phyloP scores from a whole-genome alignment of 2,329 filamentous ascomycete species.

The Ciborinia camelliae region DNA sequence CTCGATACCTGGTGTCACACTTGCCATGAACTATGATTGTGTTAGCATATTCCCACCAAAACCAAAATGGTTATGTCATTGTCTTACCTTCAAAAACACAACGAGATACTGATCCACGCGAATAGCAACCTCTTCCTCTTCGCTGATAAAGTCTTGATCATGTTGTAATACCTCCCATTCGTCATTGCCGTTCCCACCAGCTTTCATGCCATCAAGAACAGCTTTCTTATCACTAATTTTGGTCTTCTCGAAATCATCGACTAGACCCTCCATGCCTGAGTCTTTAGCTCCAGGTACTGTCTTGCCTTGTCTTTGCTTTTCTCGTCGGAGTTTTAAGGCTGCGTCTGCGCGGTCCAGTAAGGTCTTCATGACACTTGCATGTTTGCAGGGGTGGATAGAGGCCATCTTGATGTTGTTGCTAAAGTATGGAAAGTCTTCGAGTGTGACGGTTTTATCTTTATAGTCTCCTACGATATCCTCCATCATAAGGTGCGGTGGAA shows the following conservation, averaged over 20 bases:
- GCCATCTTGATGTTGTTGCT: constrained; percentile 92
- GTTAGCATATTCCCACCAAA: neutral
- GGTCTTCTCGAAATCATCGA: constrained; percentile 70
- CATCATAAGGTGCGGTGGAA: constrained; percentile 85
- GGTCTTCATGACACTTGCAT: constrained; percentile 97
- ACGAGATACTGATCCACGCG: constrained; percentile 86
- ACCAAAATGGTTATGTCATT: neutral
- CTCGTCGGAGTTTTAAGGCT: constrained; percentile 80
- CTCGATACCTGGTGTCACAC: constrained; percentile 94
- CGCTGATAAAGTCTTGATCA: constrained; percentile 52
- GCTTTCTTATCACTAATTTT: constrained; percentile 48
- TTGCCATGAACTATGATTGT: constrained; percentile 68
- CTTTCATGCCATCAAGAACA: constrained; percentile 44
- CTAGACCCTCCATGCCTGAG: constrained; percentile 76
- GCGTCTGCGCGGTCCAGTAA: constrained; percentile 93
- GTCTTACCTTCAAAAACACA: constrained; percentile 72
- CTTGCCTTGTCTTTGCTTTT: constrained; percentile 69
- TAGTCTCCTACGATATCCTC: constrained; percentile 95
- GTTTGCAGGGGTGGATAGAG: constrained; percentile 93
- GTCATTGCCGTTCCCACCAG: constrained; percentile 50
- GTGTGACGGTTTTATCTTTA: constrained; percentile 96
- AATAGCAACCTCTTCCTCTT: constrained; percentile 74
- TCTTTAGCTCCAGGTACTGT: constrained; percentile 44
- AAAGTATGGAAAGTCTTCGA: constrained; percentile 96
- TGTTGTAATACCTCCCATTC: constrained; percentile 66